Conservation (phyloP, 139 green algal species). For the Coelastrella sp. region DNA sequence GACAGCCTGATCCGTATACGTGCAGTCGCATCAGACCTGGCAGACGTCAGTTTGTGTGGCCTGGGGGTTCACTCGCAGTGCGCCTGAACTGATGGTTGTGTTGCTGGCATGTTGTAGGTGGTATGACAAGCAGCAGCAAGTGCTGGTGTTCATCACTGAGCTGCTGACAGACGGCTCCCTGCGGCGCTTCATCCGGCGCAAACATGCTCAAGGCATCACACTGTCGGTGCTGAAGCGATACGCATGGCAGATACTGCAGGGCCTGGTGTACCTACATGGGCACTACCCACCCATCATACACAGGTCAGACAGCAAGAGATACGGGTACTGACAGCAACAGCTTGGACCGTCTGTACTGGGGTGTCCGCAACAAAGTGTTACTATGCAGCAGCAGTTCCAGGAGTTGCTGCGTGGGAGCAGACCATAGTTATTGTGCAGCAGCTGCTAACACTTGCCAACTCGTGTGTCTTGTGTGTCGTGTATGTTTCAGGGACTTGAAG, state of each 20-base stretch:
- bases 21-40: no score
- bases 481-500: constrained; percentile 77
- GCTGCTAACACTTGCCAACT: no score
- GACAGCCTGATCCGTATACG: background rate
- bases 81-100: no score
- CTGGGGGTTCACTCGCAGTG: no score
- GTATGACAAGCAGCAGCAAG: constrained; percentile 82
- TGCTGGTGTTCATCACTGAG: constrained; percentile 98
- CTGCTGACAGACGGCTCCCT: constrained; percentile 96
- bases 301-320: constrained; percentile 1
- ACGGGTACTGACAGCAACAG: background rate
- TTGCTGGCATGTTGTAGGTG: background rate
- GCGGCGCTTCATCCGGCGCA: constrained; percentile 41
- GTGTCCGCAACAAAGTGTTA: no score
- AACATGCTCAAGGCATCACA: constrained; percentile 74
- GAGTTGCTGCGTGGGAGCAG: no score
- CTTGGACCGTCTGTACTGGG: no score
- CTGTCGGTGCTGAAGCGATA: constrained; percentile 90
- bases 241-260: constrained; percentile 96
- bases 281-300: constrained; percentile 80
- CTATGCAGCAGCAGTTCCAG: no score
- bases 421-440: no score
- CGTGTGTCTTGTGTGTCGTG: no score
- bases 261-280: constrained; percentile 96
- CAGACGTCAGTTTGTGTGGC: no score